phyloP scores from a whole-genome alignment of 2,329 filamentous ascomycete genomes.

The Ceratocystis ficicola region DNA sequence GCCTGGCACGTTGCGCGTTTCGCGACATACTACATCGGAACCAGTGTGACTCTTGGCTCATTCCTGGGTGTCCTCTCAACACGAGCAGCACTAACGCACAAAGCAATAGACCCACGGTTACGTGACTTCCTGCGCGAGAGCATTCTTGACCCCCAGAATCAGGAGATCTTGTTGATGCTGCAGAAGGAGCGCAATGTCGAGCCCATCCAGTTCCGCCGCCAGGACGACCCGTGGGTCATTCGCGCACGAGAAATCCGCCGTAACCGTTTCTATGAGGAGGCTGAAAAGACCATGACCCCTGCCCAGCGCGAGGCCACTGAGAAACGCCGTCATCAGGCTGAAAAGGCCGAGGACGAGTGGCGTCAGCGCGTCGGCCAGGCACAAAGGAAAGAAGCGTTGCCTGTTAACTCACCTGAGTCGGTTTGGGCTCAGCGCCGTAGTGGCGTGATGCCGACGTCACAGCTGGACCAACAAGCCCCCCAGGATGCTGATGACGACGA shows the following conservation, averaged over 20 bases:
- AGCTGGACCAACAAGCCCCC: too few species aligned
- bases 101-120: constrained; percentile 28
- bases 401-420: constrained; percentile 17
- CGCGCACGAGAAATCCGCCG: constrained; percentile 20
- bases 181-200: constrained; percentile 22
- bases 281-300: constrained; percentile 19
- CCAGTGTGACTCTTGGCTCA: constrained; percentile 26
- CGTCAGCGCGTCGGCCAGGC: constrained; percentile 6
- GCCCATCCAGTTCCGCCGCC: constrained; percentile 21
- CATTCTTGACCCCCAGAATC: constrained; percentile 23
- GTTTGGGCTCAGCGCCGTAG: constrained; percentile 19
- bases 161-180: constrained; percentile 19
- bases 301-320: constrained; percentile 17
- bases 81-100: constrained; percentile 24
- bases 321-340: constrained; percentile 12
- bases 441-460: background rate
- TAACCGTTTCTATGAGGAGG: constrained; percentile 21
- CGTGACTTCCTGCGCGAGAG: constrained; percentile 24
- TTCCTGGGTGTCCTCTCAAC: constrained; percentile 29
- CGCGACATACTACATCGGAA: constrained; percentile 28
- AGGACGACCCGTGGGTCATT: constrained; percentile 21
- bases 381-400: background rate
- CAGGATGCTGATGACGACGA: constrained; percentile 14
- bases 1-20: constrained; percentile 32
- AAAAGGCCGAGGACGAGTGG: constrained; percentile 19